Evolutionary conservation across 2,329 filamentous ascomycete genomes (phyloP).

Genomic region (Meredithiella fracta): DNA sequence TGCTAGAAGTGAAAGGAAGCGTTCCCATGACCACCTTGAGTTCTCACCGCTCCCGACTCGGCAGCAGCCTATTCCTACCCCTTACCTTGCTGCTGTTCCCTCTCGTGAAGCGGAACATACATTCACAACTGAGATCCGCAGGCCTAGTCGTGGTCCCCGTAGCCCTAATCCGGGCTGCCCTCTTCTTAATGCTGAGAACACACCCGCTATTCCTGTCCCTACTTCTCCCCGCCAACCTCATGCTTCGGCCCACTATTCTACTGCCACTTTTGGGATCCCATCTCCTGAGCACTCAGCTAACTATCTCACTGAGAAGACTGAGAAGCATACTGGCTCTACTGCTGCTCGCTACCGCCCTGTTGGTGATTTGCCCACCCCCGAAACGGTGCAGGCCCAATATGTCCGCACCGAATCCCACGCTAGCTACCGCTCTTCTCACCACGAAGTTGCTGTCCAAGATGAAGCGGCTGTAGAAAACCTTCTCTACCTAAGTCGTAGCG

Average conservation of each 20-base stretch:
- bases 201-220: background rate
- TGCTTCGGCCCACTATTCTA: background rate
- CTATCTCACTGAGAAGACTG: background rate
- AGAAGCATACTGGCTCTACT: background rate
- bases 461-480: conserved; percentile 24
- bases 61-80: background rate
- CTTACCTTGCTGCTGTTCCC: background rate
- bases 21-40: background rate
- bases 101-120: background rate
- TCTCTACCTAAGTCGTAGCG: conserved; percentile 22
- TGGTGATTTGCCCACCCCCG: background rate
- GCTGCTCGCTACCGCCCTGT: background rate
- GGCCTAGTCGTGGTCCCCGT: background rate
- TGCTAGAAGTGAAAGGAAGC: background rate
- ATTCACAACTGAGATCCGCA: background rate
- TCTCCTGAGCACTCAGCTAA: background rate
- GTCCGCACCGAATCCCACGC: background rate
- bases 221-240: background rate
- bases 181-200: background rate
- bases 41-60: background rate
- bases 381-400: background rate
- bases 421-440: background rate
- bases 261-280: background rate
- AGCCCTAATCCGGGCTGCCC: conserved; percentile 3
- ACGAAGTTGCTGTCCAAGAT: background rate